Conservation (phyloP, 257 asterid genomes). For the Euphrasia confusa region DNA sequence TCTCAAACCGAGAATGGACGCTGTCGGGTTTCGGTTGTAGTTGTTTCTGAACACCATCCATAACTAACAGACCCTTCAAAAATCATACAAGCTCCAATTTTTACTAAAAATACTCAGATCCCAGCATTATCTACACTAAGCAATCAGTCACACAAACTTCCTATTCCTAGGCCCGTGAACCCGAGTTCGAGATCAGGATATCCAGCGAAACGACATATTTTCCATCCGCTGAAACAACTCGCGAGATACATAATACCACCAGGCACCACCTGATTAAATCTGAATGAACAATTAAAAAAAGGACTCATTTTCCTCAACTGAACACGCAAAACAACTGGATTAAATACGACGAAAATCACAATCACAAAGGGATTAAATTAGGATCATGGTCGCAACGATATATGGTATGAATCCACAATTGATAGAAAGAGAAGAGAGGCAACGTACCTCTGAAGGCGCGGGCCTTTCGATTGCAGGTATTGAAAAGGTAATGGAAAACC, state of each 20-base stretch:
- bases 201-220: slow-evolving; percentile 26
- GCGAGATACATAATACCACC: slow-evolving; percentile 30
- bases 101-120: slow-evolving; percentile 23
- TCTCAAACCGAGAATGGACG: slow-evolving; percentile 74
- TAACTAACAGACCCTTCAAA: slow-evolving; percentile 30
- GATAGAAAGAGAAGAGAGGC: slow-evolving; percentile 11
- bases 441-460: slow-evolving; percentile 35
- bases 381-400: slow-evolving; percentile 18
- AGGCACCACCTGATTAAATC: no score
- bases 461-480: slow-evolving; percentile 28
- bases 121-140: slow-evolving; percentile 27
- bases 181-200: slow-evolving; percentile 31
- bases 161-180: slow-evolving; percentile 38
- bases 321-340: background rate
- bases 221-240: slow-evolving; percentile 32
- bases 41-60: slow-evolving; percentile 76
- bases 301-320: background rate
- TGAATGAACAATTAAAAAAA: background rate
- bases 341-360: background rate
- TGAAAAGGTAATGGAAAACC: slow-evolving; percentile 33
- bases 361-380: background rate
- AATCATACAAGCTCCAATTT: slow-evolving; percentile 5
- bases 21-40: slow-evolving; percentile 88
- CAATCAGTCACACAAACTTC: slow-evolving; percentile 30
- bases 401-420: slow-evolving; percentile 16